These are phyloP conservation scores for Raffaelea albimanens DNA, from an alignment of 2,329 filamentous ascomycete genomes.

Conservation along the genomic window DNA sequence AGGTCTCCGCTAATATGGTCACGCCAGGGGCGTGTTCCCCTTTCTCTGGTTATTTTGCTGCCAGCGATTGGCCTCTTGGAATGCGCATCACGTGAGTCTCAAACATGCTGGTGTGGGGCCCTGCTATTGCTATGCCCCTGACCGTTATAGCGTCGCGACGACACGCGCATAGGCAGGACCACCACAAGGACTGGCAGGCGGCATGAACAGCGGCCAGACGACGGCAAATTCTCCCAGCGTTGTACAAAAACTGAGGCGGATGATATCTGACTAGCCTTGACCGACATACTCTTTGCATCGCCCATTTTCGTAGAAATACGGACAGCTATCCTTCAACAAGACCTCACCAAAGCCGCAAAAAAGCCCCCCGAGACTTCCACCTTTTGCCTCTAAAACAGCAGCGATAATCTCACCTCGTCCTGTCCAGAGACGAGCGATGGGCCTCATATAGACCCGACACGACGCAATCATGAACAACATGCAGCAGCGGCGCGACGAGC, in stretches of 20 bases:
- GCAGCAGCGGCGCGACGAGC: conserved; percentile 88
- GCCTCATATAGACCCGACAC: conserved; percentile 24
- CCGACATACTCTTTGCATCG: no score
- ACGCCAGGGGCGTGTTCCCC: neutral
- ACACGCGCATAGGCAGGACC: conserved; percentile 7
- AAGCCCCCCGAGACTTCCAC: no score
- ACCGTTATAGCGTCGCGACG: conserved; percentile 6
- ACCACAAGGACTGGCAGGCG: no score
- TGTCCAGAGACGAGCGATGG: conserved; percentile 31
- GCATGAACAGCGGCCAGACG: no score
- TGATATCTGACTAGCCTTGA: no score
- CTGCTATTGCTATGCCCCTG: neutral
- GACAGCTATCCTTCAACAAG: no score
- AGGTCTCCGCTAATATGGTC: neutral
- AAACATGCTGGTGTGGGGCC: neutral
- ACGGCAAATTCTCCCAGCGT: no score
- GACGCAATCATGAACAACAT: conserved; percentile 18
- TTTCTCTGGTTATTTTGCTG: neutral
- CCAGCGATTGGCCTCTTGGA: neutral
- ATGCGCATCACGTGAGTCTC: neutral
- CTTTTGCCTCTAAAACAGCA: no score
- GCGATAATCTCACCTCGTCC: no score
- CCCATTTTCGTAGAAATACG: no score
- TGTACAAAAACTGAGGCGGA: no score
- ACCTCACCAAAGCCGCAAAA: no score